Evolutionary conservation across 169 alveolate genomes (phyloP).

Genomic region (Eimeria tenella): DNA sequence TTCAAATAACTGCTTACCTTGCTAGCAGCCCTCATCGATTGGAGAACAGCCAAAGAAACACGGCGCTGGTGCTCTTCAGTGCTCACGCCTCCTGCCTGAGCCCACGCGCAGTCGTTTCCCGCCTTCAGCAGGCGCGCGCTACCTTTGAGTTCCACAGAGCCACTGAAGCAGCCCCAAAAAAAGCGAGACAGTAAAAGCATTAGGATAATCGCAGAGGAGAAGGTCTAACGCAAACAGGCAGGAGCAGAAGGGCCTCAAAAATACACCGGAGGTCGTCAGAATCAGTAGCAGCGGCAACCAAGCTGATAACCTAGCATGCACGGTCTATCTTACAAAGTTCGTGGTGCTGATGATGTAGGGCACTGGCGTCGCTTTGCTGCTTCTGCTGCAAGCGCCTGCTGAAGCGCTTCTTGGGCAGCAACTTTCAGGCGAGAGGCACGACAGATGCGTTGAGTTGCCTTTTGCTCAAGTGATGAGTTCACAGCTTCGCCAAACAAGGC

Average conservation of each 20-base stretch:
- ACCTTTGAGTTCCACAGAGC: slow-evolving; percentile 31
- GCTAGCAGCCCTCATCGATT: slow-evolving; percentile 59
- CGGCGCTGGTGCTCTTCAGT: slow-evolving; percentile 60
- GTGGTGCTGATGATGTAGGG: slow-evolving; percentile 15
- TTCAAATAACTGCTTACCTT: slow-evolving; percentile 22
- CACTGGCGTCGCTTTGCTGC: slow-evolving; percentile 31
- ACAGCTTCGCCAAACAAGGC: slow-evolving; percentile 66
- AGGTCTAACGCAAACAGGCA: neutral
- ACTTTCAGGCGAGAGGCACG: slow-evolving; percentile 75
- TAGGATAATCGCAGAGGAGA: neutral
- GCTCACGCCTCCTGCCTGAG: slow-evolving; percentile 17
- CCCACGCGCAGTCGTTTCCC: slow-evolving; percentile 24
- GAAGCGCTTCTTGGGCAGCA: slow-evolving; percentile 70
- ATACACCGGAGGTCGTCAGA: neutral
- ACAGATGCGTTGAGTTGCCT: slow-evolving; percentile 73
- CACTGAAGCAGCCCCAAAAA: neutral
- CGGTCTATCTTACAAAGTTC: slow-evolving; percentile 2
- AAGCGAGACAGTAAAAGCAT: neutral
- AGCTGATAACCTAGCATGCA: neutral
- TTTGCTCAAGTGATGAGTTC: slow-evolving; percentile 55
- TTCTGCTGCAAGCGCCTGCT: slow-evolving; percentile 45
- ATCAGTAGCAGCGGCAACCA: neutral
- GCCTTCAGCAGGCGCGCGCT: slow-evolving; percentile 59
- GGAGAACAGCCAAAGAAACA: slow-evolving; percentile 52
- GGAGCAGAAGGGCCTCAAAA: no score